Evolutionary conservation across 2,329 filamentous ascomycete genomes (phyloP).

Genomic region (Hirsutella rhossiliensis): DNA sequence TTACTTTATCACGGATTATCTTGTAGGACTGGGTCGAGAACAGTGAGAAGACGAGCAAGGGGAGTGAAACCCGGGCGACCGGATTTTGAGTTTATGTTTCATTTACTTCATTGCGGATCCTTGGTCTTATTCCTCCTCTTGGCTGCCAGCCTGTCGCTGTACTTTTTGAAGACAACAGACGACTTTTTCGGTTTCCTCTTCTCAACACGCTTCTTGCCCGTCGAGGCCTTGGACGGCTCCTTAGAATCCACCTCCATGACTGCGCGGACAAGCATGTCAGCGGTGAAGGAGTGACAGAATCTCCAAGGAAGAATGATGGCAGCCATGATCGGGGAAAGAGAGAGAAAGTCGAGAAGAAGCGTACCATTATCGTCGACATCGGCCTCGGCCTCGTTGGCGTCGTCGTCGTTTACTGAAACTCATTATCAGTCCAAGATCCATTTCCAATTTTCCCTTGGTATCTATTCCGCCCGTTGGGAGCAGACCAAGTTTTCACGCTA

Average conservation of each 20-base stretch:
- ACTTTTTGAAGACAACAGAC: slow-evolving; percentile 48
- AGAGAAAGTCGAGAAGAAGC: slow-evolving; percentile 5
- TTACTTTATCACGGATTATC: too few species aligned
- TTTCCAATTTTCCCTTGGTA: too few species aligned
- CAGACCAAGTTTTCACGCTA: neutral
- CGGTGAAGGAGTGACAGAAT: neutral
- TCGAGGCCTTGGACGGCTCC: slow-evolving; percentile 25
- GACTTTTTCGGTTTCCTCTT: slow-evolving; percentile 45
- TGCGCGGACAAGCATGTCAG: slow-evolving; percentile 7
- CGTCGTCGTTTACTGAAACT: slow-evolving; percentile 10
- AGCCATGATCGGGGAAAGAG: too few species aligned
- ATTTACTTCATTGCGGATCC: neutral
- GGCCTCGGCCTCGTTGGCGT: slow-evolving; percentile 18
- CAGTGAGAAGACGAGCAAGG: too few species aligned
- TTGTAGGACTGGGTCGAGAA: too few species aligned
- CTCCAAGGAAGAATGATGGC: too few species aligned
- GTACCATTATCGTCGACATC: slow-evolving; percentile 11
- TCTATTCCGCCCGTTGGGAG: too few species aligned
- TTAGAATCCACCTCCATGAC: slow-evolving; percentile 48
- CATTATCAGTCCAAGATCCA: slow-evolving; percentile 1
- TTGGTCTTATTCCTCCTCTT: slow-evolving; percentile 25
- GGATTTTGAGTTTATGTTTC: too few species aligned
- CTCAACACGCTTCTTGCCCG: slow-evolving; percentile 38
- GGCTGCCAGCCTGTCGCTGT: slow-evolving; percentile 35
- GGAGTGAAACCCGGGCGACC: too few species aligned